Percentiles rank a stretch among this genome's conserved stretches.
Evolutionary conservation across 1,284 basidiomycete genomes (phyloP).

Genomic region (Ustilago hordei): DNA sequence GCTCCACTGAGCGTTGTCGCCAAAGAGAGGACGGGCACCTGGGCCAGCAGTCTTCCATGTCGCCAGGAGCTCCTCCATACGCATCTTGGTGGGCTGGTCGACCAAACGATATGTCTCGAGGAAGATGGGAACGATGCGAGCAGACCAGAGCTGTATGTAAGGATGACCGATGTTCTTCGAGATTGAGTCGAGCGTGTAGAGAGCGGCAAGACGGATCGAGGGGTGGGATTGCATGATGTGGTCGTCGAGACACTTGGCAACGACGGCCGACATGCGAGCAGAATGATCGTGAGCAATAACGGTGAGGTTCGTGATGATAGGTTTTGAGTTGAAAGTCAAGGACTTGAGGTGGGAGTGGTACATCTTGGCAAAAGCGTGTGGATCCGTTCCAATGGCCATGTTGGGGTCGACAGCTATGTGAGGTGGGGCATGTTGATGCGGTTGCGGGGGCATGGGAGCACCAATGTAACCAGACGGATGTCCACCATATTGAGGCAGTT

Average conservation of each 20-base stretch:
- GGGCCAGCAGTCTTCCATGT: slow-evolving; percentile 66
- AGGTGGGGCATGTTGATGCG: slow-evolving; percentile 14
- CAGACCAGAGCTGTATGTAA: slow-evolving; percentile 63
- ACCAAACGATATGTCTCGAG: slow-evolving; percentile 67
- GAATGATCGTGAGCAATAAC: slow-evolving; percentile 89
- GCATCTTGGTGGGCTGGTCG: slow-evolving; percentile 62
- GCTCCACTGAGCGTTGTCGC: slow-evolving; percentile 59
- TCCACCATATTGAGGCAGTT: slow-evolving; percentile 27
- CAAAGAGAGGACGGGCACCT: slow-evolving; percentile 58
- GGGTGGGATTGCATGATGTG: slow-evolving; percentile 80
- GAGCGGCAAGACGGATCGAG: slow-evolving; percentile 89
- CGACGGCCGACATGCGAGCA: slow-evolving; percentile 80
- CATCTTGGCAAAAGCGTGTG: slow-evolving; percentile 78
- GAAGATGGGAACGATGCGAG: slow-evolving; percentile 62
- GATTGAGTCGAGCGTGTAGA: slow-evolving; percentile 96
- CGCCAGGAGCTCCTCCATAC: slow-evolving; percentile 66
- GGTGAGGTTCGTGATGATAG: slow-evolving; percentile 94
- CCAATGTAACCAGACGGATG: slow-evolving; percentile 13
- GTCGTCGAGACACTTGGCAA: slow-evolving; percentile 86
- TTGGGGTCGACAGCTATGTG: slow-evolving; percentile 20
- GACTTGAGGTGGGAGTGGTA: slow-evolving; percentile 78
- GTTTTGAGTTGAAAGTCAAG: slow-evolving; percentile 93
- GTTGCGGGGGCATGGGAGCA: slow-evolving; percentile 16
- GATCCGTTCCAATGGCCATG: slow-evolving; percentile 64
- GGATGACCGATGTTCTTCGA: slow-evolving; percentile 68